Percentiles rank a stretch among this genome's conserved stretches.
phyloP scores from a whole-genome alignment of 805 yeast species.

The Cyberlindnera misumaiensis region DNA sequence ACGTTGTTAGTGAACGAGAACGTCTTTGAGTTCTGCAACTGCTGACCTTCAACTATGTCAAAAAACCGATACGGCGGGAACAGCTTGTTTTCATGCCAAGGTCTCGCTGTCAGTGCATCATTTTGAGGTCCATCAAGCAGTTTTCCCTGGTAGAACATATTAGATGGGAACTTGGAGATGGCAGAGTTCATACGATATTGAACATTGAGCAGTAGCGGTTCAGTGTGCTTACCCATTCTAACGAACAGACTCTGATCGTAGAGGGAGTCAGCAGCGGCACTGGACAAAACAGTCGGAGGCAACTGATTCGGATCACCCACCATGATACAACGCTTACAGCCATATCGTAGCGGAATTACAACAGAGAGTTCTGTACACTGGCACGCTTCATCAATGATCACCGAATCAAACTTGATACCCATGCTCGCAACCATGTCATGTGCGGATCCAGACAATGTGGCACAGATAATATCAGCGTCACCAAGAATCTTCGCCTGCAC shows the following conservation, averaged over 20 bases:
- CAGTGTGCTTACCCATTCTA: slow-evolving; percentile 70
- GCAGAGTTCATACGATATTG: slow-evolving; percentile 98
- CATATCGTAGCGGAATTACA: slow-evolving; percentile 86
- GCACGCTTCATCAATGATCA: slow-evolving; percentile 94
- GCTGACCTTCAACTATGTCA: slow-evolving; percentile 57
- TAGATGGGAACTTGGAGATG: slow-evolving; percentile 81
- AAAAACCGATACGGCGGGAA: slow-evolving; percentile 77
- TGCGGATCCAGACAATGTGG: slow-evolving; percentile 92
- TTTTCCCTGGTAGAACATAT: slow-evolving; percentile 67
- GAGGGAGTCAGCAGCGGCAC: slow-evolving; percentile 68
- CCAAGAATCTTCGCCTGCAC: slow-evolving; percentile 65
- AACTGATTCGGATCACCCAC: slow-evolving; percentile 98
- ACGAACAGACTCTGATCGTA: slow-evolving; percentile 94
- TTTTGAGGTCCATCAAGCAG: slow-evolving; percentile 77
- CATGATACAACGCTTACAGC: slow-evolving; percentile 86
- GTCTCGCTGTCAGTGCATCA: slow-evolving; percentile 48
- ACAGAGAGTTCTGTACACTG: slow-evolving; percentile 93
- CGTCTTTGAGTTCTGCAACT: slow-evolving; percentile 55
- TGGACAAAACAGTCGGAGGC: slow-evolving; percentile 94
- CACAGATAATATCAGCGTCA: slow-evolving; percentile 79
- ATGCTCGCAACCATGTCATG: slow-evolving; percentile 75
- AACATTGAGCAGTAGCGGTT: slow-evolving; percentile 66
- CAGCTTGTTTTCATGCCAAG: slow-evolving; percentile 62
- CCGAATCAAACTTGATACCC: slow-evolving; percentile 79
- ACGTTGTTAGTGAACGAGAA: slow-evolving; percentile 63